Evolutionary conservation across 179 eudicot species (phyloP), one percentile per base, ranked within the genome.

Genomic region (Patellifolia procumbens): DNA sequence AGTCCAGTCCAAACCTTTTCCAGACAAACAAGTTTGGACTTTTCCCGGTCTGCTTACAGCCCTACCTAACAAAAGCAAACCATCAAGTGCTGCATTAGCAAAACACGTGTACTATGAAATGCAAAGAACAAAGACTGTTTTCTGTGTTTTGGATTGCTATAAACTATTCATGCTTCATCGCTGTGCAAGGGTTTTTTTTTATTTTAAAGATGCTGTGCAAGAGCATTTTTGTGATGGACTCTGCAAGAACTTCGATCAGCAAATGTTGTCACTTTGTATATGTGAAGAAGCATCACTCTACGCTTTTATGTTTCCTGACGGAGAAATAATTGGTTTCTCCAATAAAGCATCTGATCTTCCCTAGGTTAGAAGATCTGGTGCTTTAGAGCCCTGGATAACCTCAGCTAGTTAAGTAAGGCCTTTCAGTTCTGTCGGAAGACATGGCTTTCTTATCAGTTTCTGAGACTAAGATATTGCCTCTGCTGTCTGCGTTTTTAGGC

Each of bases 361-460:
- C 32, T 1, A 58, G 26, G 15, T 11, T 24, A 22, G 29, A 19
- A 60, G 15, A 12, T 28, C 37, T 26, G 63, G 35, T 2, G 35
- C 34, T 59, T 28, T 28, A 60, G 35, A 28, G 32, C 15, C 64
- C 64, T 60, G 64, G 64, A 29, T 39, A 24, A 67, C 35, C 26
- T 15, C n/a, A 35, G 45, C 19, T 64, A 37, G 8, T 8, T 20
- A 24, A 43, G 20, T 28, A 17, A 45, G 32, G 34, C 34, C 71
- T 67, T 45, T 45, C n/a, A 22, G 51, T 31, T 12, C 51, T 66
- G 45, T 31, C 1, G 52, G 16, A 6, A 67, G 2, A 28, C n/a
- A 45, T 67, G 34, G 31, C 53, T 66, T n/a, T 42, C 51, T 66
- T 45, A 45, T n/a, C n/a, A n/a, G 58, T 34, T 34, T 51, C 55